These are phyloP conservation scores for Xylariaceae sp. DNA, from an alignment of 2,329 filamentous ascomycete species.

Conservation along the genomic window DNA sequence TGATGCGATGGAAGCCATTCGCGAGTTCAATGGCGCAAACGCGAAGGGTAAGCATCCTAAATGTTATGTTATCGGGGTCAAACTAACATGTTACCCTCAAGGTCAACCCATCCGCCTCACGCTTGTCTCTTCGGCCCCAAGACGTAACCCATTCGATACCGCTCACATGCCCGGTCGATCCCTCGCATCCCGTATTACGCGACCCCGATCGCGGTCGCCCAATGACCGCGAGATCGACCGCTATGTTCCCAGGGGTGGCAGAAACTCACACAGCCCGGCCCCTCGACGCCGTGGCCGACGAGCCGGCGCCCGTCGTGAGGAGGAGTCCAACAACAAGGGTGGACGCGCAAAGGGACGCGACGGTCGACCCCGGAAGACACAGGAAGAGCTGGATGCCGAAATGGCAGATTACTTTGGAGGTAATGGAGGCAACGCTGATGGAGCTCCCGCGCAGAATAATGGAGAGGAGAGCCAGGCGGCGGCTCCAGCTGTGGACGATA, in stretches of 20 bases:
- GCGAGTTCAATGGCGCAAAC: constrained; percentile 83
- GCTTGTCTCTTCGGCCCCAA: constrained; percentile 52
- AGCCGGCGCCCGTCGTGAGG: constrained; percentile 42
- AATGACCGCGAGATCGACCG: constrained; percentile 67
- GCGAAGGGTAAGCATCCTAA: constrained; percentile 60
- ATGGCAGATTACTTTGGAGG: constrained; percentile 88
- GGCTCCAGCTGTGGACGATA: constrained; percentile 45
- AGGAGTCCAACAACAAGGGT: constrained; percentile 30
- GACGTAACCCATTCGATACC: constrained; percentile 53
- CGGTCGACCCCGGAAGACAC: constrained; percentile 72
- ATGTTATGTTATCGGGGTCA: background rate
- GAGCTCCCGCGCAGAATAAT: constrained; percentile 35
- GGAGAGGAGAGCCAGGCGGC: constrained; percentile 15
- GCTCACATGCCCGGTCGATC: constrained; percentile 52
- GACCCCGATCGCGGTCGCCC: constrained; percentile 60
- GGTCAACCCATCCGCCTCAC: constrained; percentile 76
- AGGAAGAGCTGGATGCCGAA: constrained; percentile 89
- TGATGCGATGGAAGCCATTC: constrained; percentile 69
- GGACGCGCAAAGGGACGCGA: constrained; percentile 43
- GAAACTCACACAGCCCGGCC: constrained; percentile 56
- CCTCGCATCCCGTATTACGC: constrained; percentile 58
- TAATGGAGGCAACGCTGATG: constrained; percentile 32
- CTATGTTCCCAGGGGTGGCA: constrained; percentile 62
- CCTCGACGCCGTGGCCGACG: constrained; percentile 45
- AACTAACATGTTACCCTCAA: constrained; percentile 27